These are phyloP conservation scores for Pleodorina starrii DNA, from an alignment of 139 green algal species.

Conservation along the genomic window DNA sequence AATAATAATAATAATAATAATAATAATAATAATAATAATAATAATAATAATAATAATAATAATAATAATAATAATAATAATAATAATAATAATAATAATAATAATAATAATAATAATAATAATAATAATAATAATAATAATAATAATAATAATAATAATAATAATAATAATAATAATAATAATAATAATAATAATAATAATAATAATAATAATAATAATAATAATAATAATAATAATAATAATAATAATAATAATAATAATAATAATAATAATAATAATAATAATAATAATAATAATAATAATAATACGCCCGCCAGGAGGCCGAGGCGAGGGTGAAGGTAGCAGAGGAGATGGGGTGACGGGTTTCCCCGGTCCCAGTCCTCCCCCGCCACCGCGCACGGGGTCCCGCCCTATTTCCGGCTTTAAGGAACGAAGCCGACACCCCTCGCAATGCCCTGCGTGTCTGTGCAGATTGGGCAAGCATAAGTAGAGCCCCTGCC, in stretches of 20 bases:
- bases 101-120: slow-evolving; percentile 2
- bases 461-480: too few species aligned
- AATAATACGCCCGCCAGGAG: not conserved
- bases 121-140: slow-evolving; percentile 2
- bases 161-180: slow-evolving; percentile 2
- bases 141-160: slow-evolving; percentile 2
- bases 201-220: slow-evolving; percentile 2
- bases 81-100: slow-evolving; percentile 2
- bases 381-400: too few species aligned
- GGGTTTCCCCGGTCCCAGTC: too few species aligned
- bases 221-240: slow-evolving; percentile 2
- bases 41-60: slow-evolving; percentile 2
- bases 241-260: slow-evolving; percentile 2
- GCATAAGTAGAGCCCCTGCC: too few species aligned
- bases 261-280: slow-evolving; percentile 2
- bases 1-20: slow-evolving; percentile 2
- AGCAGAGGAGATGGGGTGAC: too few species aligned
- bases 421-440: too few species aligned
- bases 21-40: slow-evolving; percentile 2
- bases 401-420: too few species aligned
- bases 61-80: slow-evolving; percentile 2
- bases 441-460: too few species aligned
- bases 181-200: slow-evolving; percentile 2
- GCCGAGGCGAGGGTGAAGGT: too few species aligned
- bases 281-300: slow-evolving; percentile 2